These are phyloP conservation scores for Echinosophora koreensis DNA, from an alignment of 306 rosid species.

Conservation along the genomic window DNA sequence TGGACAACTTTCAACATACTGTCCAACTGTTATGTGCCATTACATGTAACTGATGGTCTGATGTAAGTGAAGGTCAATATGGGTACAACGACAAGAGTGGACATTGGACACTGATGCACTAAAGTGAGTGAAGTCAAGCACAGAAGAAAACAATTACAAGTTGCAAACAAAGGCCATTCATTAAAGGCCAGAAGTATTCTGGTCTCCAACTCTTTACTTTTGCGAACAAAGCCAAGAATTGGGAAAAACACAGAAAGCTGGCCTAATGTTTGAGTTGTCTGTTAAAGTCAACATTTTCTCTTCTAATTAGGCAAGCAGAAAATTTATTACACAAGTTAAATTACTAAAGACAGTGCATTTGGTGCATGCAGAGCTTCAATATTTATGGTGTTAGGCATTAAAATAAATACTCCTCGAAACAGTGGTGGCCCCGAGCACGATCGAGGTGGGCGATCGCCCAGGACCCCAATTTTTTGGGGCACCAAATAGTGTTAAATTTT, in stretches of 20 bases:
- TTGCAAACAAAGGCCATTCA: not conserved
- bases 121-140: not conserved
- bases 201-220: conserved; percentile 50
- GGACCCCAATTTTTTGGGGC: no score
- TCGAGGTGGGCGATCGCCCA: no score
- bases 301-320: conserved; percentile 8
- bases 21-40: not conserved
- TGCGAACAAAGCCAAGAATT: conserved; percentile 31
- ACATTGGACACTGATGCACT: not conserved
- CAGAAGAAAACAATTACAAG: conserved; percentile 1
- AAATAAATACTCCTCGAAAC: no score
- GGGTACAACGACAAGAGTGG: conserved; percentile 37
- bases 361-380: not conserved
- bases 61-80: conserved; percentile 41
- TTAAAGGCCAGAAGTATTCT: not conserved
- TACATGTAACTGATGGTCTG: conserved; percentile 27
- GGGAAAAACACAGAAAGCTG: not conserved
- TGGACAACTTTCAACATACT: no score
- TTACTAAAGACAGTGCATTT: not conserved
- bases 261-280: not conserved
- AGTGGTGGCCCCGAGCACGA: no score
- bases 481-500: no score
- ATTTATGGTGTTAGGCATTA: not conserved
- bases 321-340: not conserved
- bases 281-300: not conserved